These are phyloP conservation scores for Macrocybe sp. DNA, from an alignment of 1,284 basidiomycete genomes.

Conservation along the genomic window DNA sequence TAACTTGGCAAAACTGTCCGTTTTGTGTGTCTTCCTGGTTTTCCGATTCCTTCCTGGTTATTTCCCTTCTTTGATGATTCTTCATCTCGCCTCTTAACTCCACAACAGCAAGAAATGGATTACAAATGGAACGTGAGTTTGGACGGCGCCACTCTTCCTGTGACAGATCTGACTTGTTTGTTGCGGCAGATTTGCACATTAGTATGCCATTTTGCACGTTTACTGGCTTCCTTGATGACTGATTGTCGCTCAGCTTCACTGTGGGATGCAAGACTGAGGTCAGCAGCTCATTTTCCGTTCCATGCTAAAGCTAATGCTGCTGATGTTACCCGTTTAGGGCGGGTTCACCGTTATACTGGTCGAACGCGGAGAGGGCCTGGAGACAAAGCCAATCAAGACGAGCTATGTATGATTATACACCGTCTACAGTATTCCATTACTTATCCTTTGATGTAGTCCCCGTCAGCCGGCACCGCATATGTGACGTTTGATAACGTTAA, in stretches of 20 bases:
- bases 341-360: conserved; percentile 61
- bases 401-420: conserved; percentile 53
- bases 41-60: background rate
- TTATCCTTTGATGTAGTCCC: conserved; percentile 65
- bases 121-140: conserved; percentile 21
- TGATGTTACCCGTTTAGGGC: conserved; percentile 11
- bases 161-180: conserved; percentile 1
- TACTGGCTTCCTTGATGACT: conserved; percentile 3
- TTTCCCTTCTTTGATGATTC: conserved; percentile 1
- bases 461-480: conserved; percentile 77
- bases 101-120: conserved; percentile 35
- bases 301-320: conserved; percentile 22
- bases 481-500: conserved; percentile 88
- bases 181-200: conserved; percentile 43
- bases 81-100: conserved; percentile 33
- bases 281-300: conserved; percentile 12
- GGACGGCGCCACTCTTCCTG: conserved; percentile 1
- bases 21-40: conserved; percentile 1
- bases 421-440: conserved; percentile 47
- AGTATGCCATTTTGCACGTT: conserved; percentile 21
- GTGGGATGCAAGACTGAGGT: conserved; percentile 55
- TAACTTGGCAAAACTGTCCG: background rate
- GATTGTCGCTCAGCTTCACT: conserved; percentile 46
- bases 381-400: conserved; percentile 78
- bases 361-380: conserved; percentile 63